Evolutionary conservation across 768 basidiomycete genomes (phyloP).

Genomic region (Clathrus columnatus): DNA sequence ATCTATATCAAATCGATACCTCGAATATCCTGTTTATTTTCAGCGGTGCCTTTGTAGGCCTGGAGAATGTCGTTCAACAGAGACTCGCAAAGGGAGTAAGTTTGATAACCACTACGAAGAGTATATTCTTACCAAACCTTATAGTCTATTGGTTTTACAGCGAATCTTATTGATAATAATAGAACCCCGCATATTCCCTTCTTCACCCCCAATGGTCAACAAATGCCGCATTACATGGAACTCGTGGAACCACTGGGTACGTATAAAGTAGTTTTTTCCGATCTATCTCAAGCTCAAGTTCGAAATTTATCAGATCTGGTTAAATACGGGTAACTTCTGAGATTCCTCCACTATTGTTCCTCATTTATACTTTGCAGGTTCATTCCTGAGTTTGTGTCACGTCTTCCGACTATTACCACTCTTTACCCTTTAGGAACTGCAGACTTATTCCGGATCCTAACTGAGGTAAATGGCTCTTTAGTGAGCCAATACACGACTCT

Average conservation of each 20-base stretch:
- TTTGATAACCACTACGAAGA: conserved; percentile 12
- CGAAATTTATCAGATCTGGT: conserved; percentile 51
- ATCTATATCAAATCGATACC: conserved; percentile 73
- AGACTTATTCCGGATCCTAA: conserved; percentile 84
- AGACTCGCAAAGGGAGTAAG: conserved; percentile 79
- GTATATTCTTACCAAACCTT: conserved; percentile 5
- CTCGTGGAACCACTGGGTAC: conserved; percentile 63
- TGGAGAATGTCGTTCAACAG: conserved; percentile 73
- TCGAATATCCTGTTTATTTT: conserved; percentile 91
- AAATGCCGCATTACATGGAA: conserved; percentile 49
- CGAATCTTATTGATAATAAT: conserved; percentile 28
- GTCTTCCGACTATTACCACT: conserved; percentile 86
- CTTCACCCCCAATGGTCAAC: conserved; percentile 65
- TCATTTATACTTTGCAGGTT: conserved; percentile 38
- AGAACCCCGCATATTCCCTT: conserved; percentile 37
- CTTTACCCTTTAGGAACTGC: conserved; percentile 67
- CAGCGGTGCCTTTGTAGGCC: conserved; percentile 90
- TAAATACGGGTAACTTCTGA: conserved; percentile 57
- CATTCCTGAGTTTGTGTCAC: conserved; percentile 92
- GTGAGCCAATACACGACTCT: conserved; percentile 83
- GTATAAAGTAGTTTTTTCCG: conserved; percentile 16
- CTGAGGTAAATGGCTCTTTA: conserved; percentile 86
- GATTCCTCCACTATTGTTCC: neutral
- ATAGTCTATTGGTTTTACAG: conserved; percentile 86
- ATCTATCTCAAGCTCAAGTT: neutral